Base-by-base conservation (phyloP, 805 yeast genomes). In the Suhomyces pyralidae region DNA sequence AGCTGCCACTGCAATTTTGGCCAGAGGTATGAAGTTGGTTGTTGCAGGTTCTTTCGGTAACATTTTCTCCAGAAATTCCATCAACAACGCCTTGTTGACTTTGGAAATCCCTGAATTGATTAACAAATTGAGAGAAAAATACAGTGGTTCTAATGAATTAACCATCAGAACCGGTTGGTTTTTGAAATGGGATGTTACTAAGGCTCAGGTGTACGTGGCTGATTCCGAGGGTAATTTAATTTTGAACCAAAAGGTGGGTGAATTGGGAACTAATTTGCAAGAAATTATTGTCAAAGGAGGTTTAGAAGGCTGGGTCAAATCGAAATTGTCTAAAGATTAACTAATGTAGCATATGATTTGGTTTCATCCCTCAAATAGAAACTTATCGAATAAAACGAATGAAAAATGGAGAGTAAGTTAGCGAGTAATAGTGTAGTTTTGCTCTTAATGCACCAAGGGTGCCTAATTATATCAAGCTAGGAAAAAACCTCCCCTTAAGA, bases 11-110 rank as follows among this genome's bases (percentile, higher is more conserved):
- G 92, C 96, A 20, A 87, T 94, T 54, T 79, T 94, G 59, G 98
- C 99, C 42, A 83, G 96, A 64, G 98, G 91, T 58, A 90, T 94
- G 81, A 83, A 84, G 60, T 77, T 94, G 59, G 96, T 94, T 20
- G 97, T 96, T 54, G 88, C 97, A 12, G 99, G 99, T 32, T 93
- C 98, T 1, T 94, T 94, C 66, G 97, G 97, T 64, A 96, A 94
- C 77, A 94, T 93, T 62, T 94, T 94, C 74, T 86, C 92, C 52
- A 83, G 99, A 76, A 94, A 94, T 78, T 85, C 96, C 53, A 94
- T 96, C 71, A 94, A 94, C 79, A 94, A 94, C 68, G 99, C 99
- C 1, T 78, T 94, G 53, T 77, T 94, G 64, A 93, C 98, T 1
- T 79, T 94, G 60, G 98, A 94, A 71, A 88, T 94, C 55, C 99